Evolutionary conservation across 2,329 filamentous ascomycete species (phyloP).

Genomic region (Xylariaceae sp.): DNA sequence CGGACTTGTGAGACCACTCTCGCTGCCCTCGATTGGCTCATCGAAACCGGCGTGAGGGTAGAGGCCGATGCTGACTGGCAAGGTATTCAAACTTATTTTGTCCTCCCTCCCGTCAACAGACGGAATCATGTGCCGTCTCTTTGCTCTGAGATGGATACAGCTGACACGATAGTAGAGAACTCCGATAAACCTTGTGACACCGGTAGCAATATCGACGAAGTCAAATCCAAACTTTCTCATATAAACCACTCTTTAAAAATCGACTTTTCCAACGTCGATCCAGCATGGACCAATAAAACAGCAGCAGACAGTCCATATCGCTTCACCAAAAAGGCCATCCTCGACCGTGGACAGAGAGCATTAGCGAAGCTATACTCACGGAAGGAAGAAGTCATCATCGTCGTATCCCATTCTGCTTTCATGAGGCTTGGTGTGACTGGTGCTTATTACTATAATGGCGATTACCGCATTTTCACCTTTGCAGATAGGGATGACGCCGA

Average conservation of each 20-base stretch:
- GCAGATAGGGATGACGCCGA: constrained; percentile 8
- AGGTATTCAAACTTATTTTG: constrained; percentile 38
- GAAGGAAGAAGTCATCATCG: constrained; percentile 58
- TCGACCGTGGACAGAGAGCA: constrained; percentile 50
- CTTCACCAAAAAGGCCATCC: constrained; percentile 48
- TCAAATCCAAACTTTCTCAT: constrained; percentile 33
- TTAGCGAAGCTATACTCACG: constrained; percentile 48
- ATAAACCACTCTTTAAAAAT: constrained; percentile 45
- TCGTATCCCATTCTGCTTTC: constrained; percentile 64
- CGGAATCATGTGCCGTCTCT: too few relatives aligned
- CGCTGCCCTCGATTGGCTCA: constrained; percentile 54
- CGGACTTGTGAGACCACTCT: constrained; percentile 63
- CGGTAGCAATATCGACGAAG: constrained; percentile 43
- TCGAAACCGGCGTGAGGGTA: constrained; percentile 50
- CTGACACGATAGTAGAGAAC: constrained; percentile 40
- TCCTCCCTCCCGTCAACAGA: too few relatives aligned
- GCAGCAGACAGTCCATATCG: constrained; percentile 44
- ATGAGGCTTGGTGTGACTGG: constrained; percentile 54
- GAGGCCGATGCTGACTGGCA: constrained; percentile 62
- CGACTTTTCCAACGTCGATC: constrained; percentile 55
- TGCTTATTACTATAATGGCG: constrained; percentile 56
- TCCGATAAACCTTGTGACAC: constrained; percentile 58
- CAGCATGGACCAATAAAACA: constrained; percentile 60
- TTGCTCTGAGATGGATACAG: too few relatives aligned
- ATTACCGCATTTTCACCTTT: constrained; percentile 62